Evolutionary conservation across 768 basidiomycete genomes (phyloP).

Genomic region (Rhodocollybia butyracea): DNA sequence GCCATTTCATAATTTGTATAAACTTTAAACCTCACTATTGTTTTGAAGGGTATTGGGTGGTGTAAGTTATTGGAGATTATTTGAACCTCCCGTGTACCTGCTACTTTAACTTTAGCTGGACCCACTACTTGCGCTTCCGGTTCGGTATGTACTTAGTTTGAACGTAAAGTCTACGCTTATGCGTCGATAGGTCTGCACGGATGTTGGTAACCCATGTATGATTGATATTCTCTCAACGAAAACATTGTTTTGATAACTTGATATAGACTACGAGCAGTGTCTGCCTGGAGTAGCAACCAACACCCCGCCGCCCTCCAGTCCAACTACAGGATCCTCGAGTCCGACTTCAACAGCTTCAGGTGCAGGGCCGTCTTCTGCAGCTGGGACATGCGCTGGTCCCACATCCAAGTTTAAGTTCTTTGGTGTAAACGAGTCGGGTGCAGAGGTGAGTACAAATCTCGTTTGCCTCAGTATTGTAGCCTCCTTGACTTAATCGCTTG

Average conservation of each 20-base stretch:
- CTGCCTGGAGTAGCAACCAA: conserved; percentile 28
- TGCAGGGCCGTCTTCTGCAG: conserved; percentile 20
- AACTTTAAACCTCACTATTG: conserved; percentile 7
- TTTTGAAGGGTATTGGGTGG: conserved; percentile 34
- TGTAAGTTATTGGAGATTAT: no score
- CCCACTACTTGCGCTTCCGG: conserved; percentile 44
- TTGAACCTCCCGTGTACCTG: no score
- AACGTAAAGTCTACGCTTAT: no score
- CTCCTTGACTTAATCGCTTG: no score
- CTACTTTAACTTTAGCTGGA: no score
- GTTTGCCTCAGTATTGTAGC: no score
- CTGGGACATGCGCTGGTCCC: conserved; percentile 31
- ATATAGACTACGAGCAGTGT: conserved; percentile 47
- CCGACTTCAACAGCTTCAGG: conserved; percentile 24
- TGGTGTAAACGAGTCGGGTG: conserved; percentile 61
- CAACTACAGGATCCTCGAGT: conserved; percentile 14
- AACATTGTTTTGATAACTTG: background rate
- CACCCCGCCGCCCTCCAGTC: conserved; percentile 22
- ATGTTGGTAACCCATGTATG: no score
- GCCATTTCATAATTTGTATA: conserved; percentile 11
- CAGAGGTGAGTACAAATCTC: no score
- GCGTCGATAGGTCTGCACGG: no score
- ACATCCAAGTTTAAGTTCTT: conserved; percentile 59
- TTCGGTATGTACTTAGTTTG: conserved; percentile 38
- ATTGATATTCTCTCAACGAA: no score